Base-by-base conservation (phyloP, 1,284 basidiomycete species). In the Microstroma glucosiphilum region DNA sequence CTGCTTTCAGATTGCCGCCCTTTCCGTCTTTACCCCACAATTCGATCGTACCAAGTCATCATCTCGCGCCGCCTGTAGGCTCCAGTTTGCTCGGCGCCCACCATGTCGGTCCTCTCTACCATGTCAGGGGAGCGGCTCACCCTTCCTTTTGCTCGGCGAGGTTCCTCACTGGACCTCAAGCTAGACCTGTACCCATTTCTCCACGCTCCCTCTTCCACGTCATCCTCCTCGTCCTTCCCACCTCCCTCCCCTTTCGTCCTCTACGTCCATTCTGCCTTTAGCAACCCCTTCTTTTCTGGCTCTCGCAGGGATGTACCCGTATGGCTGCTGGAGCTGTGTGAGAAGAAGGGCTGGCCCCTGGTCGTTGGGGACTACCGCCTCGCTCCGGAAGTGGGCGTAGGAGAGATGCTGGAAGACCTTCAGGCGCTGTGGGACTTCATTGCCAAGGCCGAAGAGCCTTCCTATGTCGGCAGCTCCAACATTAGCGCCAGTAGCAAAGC, bases 161-260 rank as follows among this genome's bases (percentile, higher is more conserved):
- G 46, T 6, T n/a, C n/a, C 13, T 21, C 43, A 48, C 8, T 13
- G 51, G 2, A 6, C 51, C 51, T 54, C 21, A 21, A 26, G 26
- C 21, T 54, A 2, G 51, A 54, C 51, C 13, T 54, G 21, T 54
- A 54, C 19, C 51, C 51, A 6, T 54, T 54, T 13, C 13, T 13
- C 6, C 17, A 21, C 51, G 51, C 15, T 19, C 19, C 21, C 15
- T 54, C 51, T 15, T 6, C 21, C 21, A 54, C 51, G 2, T 54
- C 51, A 13, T 2, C 13, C 6, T 17, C 51, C 21, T 54, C 51
- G 4, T 23, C 21, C 51, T 54, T 54, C 15, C 51, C 51, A 6
- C 51, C 51, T 19, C 51, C 51, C 26, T 54, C 51, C 8, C 51
- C 51, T 25, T 54, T 54, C 21, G 26, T 54, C 51, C 51, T 54